Evolutionary conservation across 371 early-diverging fungal species (phyloP), one percentile per base, ranked within the genome.

Genomic region (Conidiobolus incongruus): DNA sequence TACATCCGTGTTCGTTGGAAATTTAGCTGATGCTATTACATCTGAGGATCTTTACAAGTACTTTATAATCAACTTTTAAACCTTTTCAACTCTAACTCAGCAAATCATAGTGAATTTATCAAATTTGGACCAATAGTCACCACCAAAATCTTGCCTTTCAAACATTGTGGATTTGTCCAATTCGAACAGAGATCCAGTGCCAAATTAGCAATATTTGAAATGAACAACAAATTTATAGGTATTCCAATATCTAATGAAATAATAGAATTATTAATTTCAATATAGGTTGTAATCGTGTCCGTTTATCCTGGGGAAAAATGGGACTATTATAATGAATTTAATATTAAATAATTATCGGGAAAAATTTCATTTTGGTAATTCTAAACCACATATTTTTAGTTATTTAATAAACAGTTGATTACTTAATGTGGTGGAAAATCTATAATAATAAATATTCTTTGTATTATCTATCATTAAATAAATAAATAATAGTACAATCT

Each of bases 1-100:
- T 56, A 90, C 91, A 2, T 90, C 93, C 1, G 87, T 93, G 19
- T 93, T 93, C 65, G 85, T 93, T 2, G 93, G 93, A 10, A 89
- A 88, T 2, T 56, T 93, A 34, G 72, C 70, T 29, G 62, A 78
- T 8, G 67, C 72, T 28, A 76, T 79, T 19, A 65, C 70, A 31
- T 89, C 89, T 55, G 83, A 84, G 29, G 89, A 90, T 40, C 60
- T 92, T 42, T 56, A 68, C 23, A 68, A 40, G 52, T 52, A 44
- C 10, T 33, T 41, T 26, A 28, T 28, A 17, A 16, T 30, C 15
- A 11, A 37, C 20, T 11, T 2, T 15, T 37, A 7, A 16, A 13
- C 12, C 15, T 4, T 8, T 15, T 36, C 7, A 17, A 19, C 19
- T 23, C 20, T 12, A 35, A 2, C 21, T 35, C 10, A 10, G 13